A percentile compares a stretch with the other conserved stretches of the same genome.
Evolutionary conservation across 305 asterid species (phyloP).

Genomic region (Fraxinus sp.): DNA sequence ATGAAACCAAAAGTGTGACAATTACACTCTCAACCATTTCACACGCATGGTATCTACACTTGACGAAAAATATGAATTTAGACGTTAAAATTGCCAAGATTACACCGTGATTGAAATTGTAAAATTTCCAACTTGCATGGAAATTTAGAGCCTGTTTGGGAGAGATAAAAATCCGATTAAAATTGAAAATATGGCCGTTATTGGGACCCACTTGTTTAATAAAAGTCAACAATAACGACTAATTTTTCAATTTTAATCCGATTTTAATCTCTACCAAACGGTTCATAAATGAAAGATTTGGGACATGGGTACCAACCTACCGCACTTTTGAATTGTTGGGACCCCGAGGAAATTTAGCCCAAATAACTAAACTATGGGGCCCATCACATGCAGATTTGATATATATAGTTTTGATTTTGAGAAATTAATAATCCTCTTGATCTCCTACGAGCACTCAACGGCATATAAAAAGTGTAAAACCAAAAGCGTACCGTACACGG

Average conservation of each 20-base stretch:
- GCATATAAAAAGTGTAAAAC: not conserved
- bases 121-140: not conserved
- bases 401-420: not conserved
- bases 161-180: too few relatives aligned
- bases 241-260: too few relatives aligned
- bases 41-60: not conserved
- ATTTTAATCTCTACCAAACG: too few relatives aligned
- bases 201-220: too few relatives aligned
- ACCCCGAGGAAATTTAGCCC: not conserved
- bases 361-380: not conserved
- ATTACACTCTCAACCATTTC: not conserved
- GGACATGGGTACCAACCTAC: not conserved
- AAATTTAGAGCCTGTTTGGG: too few relatives aligned
- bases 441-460: constrained; percentile 1
- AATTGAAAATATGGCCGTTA: too few relatives aligned
- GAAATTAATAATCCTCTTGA: not conserved
- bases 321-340: not conserved
- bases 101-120: not conserved
- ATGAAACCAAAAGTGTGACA: not conserved
- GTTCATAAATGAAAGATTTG: not conserved
- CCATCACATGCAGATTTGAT: not conserved
- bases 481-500: constrained; percentile 42
- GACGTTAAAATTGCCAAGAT: not conserved
- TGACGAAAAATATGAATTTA: not conserved
- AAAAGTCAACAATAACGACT: too few relatives aligned